Base-by-base conservation (phyloP, 2,329 filamentous ascomycete genomes). In the Beauveria scarabaeidicola region DNA sequence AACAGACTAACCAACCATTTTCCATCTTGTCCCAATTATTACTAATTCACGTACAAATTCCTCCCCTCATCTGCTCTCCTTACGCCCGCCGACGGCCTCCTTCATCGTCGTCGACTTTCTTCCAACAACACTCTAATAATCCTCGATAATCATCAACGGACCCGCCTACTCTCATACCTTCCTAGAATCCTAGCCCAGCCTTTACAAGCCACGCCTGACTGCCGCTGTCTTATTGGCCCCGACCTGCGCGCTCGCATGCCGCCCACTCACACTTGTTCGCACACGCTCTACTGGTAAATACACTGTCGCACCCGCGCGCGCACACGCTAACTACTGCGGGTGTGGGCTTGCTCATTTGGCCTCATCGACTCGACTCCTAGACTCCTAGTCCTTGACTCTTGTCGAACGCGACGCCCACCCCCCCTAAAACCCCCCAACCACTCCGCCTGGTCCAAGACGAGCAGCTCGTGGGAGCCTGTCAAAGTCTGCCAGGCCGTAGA, bases 271-370 rank as follows among this genome's bases (percentile, higher is more conserved):
- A 56, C 44, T 41, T 36, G 9, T 40, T 58, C 19, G 38, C 56
- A 58, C 47, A 52, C 56, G 47, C 56, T 58, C 15, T 43, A n/a
- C n/a, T n/a, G n/a, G n/a, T n/a, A 36, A 36, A 36, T 36, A 27
- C 47, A 25, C 55, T 58, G 55, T 58, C 56, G 56, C 56, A 58
- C 56, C 56, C 56, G 56, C 56, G 56, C 56, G 48, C 38, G 17
- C 47, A 58, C 56, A 40, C 32, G 32, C 32, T 36, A 36, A 36
- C 46, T 58, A 43, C 55, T 58, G 55, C 55, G 55, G 44, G 54
- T 57, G 53, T 46, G 52, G 53, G 52, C 52, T 36, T 23, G 52
- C 40, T 46, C 40, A 54, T 54, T 54, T 44, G 40, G 40, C 40
- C 23, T 54, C n/a, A 5, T 32, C 27, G 23, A 46, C 52, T 32